Conservation (phyloP, 768 basidiomycete genomes). For the Tylopilus felleus region DNA sequence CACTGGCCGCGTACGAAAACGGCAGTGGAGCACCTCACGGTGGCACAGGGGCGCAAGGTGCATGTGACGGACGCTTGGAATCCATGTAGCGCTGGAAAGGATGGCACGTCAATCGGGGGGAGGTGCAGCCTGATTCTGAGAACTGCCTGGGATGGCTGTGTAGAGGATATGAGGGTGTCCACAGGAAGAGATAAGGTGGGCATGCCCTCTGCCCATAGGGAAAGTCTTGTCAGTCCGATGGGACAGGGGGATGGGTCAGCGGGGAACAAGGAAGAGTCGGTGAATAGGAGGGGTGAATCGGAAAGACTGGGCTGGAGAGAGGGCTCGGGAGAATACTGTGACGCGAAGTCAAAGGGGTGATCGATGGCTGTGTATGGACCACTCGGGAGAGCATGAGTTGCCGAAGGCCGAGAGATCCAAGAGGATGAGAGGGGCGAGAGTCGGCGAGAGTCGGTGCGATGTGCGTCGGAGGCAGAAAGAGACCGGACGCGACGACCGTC, state of each 20-base stretch:
- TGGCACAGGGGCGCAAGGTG: slow-evolving; percentile 47
- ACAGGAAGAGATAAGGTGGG: slow-evolving; percentile 57
- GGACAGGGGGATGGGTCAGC: slow-evolving; percentile 33
- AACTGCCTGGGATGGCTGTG: slow-evolving; percentile 41
- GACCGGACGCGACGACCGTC: slow-evolving; percentile 31
- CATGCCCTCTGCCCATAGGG: slow-evolving; percentile 68
- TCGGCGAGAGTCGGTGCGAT: slow-evolving; percentile 30
- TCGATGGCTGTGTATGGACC: slow-evolving; percentile 24
- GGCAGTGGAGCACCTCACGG: slow-evolving; percentile 62
- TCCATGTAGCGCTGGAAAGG: slow-evolving; percentile 58
- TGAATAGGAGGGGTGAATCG: slow-evolving; percentile 30
- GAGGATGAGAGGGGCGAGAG: slow-evolving; percentile 32
- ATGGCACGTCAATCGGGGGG: slow-evolving; percentile 50
- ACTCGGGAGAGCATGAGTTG: slow-evolving; percentile 25
- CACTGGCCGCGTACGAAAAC: slow-evolving; percentile 50
- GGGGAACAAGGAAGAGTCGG: slow-evolving; percentile 27
- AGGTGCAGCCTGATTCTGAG: slow-evolving; percentile 58
- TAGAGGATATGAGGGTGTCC: slow-evolving; percentile 46
- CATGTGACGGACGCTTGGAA: slow-evolving; percentile 58
- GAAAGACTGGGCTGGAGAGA: slow-evolving; percentile 21
- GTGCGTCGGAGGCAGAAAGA: slow-evolving; percentile 27
- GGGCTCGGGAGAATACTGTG: slow-evolving; percentile 25
- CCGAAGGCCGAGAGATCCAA: slow-evolving; percentile 28
- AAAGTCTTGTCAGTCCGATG: slow-evolving; percentile 38
- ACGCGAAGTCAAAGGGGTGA: slow-evolving; percentile 13